phyloP scores from a whole-genome alignment of 106 monocot species.

The Dendrobium nobile region DNA sequence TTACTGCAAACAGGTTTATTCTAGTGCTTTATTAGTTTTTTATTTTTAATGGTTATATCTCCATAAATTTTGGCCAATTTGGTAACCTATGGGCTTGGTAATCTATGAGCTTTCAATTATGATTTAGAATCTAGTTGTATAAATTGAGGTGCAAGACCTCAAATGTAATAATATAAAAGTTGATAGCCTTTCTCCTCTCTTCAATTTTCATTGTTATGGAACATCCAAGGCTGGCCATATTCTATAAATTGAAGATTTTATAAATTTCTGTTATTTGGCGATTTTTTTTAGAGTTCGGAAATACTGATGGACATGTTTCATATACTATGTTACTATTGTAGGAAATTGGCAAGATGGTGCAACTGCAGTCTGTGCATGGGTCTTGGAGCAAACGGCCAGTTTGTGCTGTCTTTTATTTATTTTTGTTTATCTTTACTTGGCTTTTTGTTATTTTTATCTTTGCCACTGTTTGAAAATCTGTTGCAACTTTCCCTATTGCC shows the following conservation, averaged over 20 bases:
- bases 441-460: too few species aligned
- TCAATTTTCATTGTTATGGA: too few species aligned
- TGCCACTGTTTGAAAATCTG: neutral
- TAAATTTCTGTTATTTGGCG: neutral
- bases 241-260: too few species aligned
- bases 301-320: neutral
- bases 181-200: too few species aligned
- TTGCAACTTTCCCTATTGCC: neutral
- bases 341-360: slow-evolving; percentile 94
- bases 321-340: slow-evolving; percentile 14
- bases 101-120: too few species aligned
- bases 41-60: neutral
- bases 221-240: too few species aligned
- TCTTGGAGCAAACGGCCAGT: slow-evolving; percentile 68
- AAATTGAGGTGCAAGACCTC: too few species aligned
- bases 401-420: neutral
- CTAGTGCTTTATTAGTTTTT: neutral
- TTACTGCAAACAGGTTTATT: neutral
- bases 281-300: neutral
- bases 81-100: too few species aligned
- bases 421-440: too few species aligned
- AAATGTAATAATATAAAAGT: too few species aligned
- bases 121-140: too few species aligned
- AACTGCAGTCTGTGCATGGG: slow-evolving; percentile 80
- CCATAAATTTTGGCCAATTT: neutral